Percentiles rank a stretch among this genome's conserved stretches.
These are phyloP conservation scores for Aurantiochytrium sp. DNA, from an alignment of 108 stramenopile genomes.

Conservation along the genomic window DNA sequence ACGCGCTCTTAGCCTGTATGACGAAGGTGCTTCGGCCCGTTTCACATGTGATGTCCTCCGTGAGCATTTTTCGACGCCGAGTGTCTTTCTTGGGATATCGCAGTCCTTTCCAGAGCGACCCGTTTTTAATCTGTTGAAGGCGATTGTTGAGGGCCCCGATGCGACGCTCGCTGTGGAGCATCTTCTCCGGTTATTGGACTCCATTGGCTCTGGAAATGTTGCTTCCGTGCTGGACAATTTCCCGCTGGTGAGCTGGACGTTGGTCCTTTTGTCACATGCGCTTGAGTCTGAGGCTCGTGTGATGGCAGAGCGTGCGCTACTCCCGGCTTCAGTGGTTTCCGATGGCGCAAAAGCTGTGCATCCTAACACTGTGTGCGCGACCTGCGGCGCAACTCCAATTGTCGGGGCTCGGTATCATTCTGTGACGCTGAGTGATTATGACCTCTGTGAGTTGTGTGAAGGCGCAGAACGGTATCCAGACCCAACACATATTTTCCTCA, in stretches of 20 bases:
- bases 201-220: not conserved
- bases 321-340: not conserved
- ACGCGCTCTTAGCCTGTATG: not conserved
- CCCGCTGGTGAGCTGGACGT: not conserved
- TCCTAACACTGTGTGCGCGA: not conserved
- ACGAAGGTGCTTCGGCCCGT: not conserved
- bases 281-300: not conserved
- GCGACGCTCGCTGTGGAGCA: not conserved
- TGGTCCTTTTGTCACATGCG: not conserved
- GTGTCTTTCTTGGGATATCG: not conserved
- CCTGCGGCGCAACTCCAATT: not conserved
- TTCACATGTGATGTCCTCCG: not conserved
- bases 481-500: not conserved
- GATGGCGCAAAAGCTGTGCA: not conserved
- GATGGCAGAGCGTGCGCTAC: not conserved
- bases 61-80: not conserved
- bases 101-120: not conserved
- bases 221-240: not conserved
- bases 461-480: not conserved
- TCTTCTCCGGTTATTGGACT: not conserved
- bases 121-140: not conserved
- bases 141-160: not conserved
- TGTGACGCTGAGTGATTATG: not conserved
- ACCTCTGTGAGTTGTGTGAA: constrained; percentile 2
- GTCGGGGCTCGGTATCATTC: not conserved